These are phyloP conservation scores for Nothomitra cinnamomea DNA, from an alignment of 2,329 filamentous ascomycete species.

Conservation along the genomic window DNA sequence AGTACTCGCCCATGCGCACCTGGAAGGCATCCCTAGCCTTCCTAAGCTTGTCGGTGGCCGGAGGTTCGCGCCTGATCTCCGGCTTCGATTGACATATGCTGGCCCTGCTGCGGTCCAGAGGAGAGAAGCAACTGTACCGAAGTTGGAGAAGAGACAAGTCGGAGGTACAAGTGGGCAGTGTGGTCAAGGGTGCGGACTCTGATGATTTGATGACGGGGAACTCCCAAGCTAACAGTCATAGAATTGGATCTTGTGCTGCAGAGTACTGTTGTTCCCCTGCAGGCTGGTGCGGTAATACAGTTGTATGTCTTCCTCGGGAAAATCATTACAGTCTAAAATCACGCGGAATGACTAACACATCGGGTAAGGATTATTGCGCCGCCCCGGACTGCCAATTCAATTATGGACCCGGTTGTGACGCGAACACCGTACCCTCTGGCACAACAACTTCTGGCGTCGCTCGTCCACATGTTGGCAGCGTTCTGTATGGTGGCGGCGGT, in stretches of 20 bases:
- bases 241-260: not conserved
- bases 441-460: constrained; percentile 35
- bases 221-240: not conserved
- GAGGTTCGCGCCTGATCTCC: not conserved
- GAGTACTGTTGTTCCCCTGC: not conserved
- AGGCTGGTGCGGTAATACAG: not conserved
- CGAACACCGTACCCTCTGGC: constrained; percentile 36
- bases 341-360: no score
- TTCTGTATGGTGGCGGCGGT: constrained; percentile 38
- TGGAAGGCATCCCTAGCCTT: not conserved
- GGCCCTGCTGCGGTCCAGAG: not conserved
- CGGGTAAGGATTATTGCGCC: constrained; percentile 33
- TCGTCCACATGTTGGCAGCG: constrained; percentile 34
- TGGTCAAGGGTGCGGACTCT: not conserved
- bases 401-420: constrained; percentile 44
- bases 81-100: not conserved
- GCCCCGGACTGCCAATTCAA: constrained; percentile 44
- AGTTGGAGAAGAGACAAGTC: not conserved
- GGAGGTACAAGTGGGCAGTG: not conserved
- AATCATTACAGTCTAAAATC: no score
- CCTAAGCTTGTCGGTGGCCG: constrained; percentile 1
- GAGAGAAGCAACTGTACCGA: not conserved
- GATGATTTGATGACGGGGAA: not conserved
- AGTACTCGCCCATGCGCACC: not conserved
- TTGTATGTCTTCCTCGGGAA: not conserved